Evolutionary conservation across 2,329 filamentous ascomycete genomes (phyloP).

Genomic region (Phyllosticta paracitricarpa): DNA sequence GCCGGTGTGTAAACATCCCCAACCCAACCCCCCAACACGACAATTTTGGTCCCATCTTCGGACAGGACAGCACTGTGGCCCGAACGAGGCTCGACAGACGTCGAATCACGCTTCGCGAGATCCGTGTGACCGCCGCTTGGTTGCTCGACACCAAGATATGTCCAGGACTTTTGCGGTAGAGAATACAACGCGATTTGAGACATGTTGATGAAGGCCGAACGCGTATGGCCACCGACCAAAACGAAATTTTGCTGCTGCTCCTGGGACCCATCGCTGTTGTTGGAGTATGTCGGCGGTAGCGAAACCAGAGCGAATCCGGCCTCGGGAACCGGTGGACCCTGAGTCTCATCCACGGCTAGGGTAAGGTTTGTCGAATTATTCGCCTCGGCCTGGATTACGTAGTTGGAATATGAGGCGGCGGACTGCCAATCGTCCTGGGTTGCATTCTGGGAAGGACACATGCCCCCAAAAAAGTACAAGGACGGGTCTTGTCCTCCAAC

Average conservation of each 20-base stretch:
- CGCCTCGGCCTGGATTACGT: constrained; percentile 55
- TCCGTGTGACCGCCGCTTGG: constrained; percentile 42
- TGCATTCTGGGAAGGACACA: constrained; percentile 54
- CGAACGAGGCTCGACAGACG: constrained; percentile 64
- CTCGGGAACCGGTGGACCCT: constrained; percentile 64
- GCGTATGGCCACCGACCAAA: constrained; percentile 76
- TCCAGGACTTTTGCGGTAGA: constrained; percentile 78
- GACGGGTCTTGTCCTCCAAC: constrained; percentile 44
- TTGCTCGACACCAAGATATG: constrained; percentile 59
- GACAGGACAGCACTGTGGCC: constrained; percentile 80
- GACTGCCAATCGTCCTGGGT: constrained; percentile 51
- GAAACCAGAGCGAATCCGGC: constrained; percentile 79
- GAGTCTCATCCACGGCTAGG: constrained; percentile 38
- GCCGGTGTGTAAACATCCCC: constrained; percentile 69
- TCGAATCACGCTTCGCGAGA: constrained; percentile 42
- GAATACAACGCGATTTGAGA: constrained; percentile 81
- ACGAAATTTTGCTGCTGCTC: constrained; percentile 71
- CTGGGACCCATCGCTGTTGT: constrained; percentile 49
- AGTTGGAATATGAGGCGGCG: constrained; percentile 66
- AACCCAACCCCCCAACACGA: constrained; percentile 88
- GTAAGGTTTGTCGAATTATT: constrained; percentile 35
- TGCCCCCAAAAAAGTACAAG: constrained; percentile 76
- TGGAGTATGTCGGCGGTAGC: constrained; percentile 59
- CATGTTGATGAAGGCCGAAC: constrained; percentile 83
- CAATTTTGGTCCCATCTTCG: constrained; percentile 64